Evolutionary conservation across 768 basidiomycete genomes (phyloP).

Genomic region (Tulasnella calospora): DNA sequence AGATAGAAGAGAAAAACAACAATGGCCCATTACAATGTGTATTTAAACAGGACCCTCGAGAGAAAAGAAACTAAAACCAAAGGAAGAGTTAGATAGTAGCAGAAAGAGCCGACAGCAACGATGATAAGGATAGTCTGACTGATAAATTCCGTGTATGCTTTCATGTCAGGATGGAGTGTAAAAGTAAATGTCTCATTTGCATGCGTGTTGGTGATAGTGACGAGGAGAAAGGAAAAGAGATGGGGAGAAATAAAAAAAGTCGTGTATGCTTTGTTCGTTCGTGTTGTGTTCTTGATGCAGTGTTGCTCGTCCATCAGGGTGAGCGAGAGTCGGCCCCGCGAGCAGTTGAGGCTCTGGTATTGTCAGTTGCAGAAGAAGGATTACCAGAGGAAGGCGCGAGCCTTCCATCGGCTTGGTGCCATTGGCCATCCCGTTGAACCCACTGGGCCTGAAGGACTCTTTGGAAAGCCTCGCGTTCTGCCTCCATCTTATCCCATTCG

Average conservation of each 20-base stretch:
- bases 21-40: constrained; percentile 7
- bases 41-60: background rate
- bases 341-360: background rate
- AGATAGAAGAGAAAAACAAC: background rate
- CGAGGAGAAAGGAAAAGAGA: background rate
- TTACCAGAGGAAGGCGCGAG: background rate
- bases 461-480: constrained; percentile 4
- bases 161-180: constrained; percentile 7
- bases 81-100: background rate
- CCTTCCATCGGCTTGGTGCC: background rate
- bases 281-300: background rate
- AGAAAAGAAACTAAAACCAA: background rate
- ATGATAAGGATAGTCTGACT: constrained; percentile 10
- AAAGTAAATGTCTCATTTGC: background rate
- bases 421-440: background rate
- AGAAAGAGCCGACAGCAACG: background rate
- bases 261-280: background rate
- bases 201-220: background rate
- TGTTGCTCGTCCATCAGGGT: background rate
- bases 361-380: background rate
- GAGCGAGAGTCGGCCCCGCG: background rate
- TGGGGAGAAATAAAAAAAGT: background rate
- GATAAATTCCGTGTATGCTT: constrained; percentile 6
- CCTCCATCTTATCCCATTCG: constrained; percentile 50
- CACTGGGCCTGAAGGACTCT: background rate